A percentile compares a stretch with the other conserved stretches of the same genome.
Evolutionary conservation across 768 basidiomycete species (phyloP).

Genomic region (Lentinula sp.): DNA sequence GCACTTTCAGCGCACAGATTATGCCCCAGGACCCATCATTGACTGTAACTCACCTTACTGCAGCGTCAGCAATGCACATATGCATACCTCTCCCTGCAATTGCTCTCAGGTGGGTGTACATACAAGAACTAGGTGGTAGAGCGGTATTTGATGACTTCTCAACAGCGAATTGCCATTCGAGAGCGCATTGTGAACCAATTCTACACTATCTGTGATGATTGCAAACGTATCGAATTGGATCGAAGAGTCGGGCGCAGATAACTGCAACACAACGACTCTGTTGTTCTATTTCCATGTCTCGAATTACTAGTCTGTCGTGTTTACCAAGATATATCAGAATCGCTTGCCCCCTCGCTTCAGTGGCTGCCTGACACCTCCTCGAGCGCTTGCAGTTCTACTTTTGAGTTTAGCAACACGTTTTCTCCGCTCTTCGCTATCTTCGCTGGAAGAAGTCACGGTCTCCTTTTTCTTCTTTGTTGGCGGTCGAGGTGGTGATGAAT

Average conservation of each 20-base stretch:
- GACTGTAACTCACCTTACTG: slow-evolving; percentile 2
- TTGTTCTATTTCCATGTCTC: neutral
- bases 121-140: neutral
- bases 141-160: neutral
- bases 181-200: slow-evolving; percentile 5
- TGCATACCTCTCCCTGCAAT: slow-evolving; percentile 1
- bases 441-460: slow-evolving; percentile 28
- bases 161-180: neutral
- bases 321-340: slow-evolving; percentile 37
- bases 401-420: slow-evolving; percentile 34
- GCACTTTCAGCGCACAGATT: slow-evolving; percentile 5
- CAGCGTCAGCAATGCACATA: neutral
- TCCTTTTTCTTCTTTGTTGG: slow-evolving; percentile 42
- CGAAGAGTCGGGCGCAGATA: slow-evolving; percentile 4
- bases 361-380: slow-evolving; percentile 62
- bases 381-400: slow-evolving; percentile 25
- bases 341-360: slow-evolving; percentile 71
- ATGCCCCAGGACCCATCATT: slow-evolving; percentile 5
- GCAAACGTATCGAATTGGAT: slow-evolving; percentile 5
- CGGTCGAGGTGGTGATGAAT: slow-evolving; percentile 46
- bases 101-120: neutral
- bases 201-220: slow-evolving; percentile 7
- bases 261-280: neutral
- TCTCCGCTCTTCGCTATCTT: slow-evolving; percentile 54
- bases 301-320: neutral